A percentile compares a stretch with the other conserved stretches of the same genome.
Evolutionary conservation across 768 basidiomycete species (phyloP).

Genomic region (Xerocomellus dryophilus): DNA sequence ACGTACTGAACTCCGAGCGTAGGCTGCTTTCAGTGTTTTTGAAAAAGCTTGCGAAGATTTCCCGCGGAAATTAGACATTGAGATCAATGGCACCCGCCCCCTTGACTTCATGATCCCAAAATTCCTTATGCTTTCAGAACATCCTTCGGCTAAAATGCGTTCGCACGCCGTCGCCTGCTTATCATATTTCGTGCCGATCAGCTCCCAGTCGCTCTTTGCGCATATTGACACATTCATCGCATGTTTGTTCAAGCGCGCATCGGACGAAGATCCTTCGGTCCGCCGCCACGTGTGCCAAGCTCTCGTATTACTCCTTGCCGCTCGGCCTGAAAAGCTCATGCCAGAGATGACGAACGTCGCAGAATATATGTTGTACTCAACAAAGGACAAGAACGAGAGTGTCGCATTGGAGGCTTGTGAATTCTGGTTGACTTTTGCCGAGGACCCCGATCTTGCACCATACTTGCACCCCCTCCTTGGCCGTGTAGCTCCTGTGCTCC

Average conservation of each 20-base stretch:
- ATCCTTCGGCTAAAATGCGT: conserved; percentile 85
- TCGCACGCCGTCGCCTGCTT: conserved; percentile 91
- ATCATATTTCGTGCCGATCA: conserved; percentile 88
- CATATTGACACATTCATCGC: conserved; percentile 94
- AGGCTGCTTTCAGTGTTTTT: conserved; percentile 92
- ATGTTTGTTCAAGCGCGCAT: conserved; percentile 90
- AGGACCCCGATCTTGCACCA: conserved; percentile 82
- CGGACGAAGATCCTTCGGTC: conserved; percentile 90
- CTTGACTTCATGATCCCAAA: conserved; percentile 97
- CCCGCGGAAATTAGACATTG: conserved; percentile 90
- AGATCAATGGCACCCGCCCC: conserved; percentile 88
- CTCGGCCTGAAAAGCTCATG: conserved; percentile 93
- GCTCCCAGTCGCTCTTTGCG: conserved; percentile 79
- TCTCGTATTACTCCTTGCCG: conserved; percentile 87
- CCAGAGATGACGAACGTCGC: conserved; percentile 95
- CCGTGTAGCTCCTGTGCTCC: conserved; percentile 92
- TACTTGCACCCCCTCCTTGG: conserved; percentile 83
- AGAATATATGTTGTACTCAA: conserved; percentile 98
- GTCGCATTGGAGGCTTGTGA: conserved; percentile 98
- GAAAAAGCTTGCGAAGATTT: conserved; percentile 97
- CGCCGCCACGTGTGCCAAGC: conserved; percentile 95
- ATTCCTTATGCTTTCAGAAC: conserved; percentile 85
- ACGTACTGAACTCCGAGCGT: conserved; percentile 15
- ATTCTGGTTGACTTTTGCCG: conserved; percentile 99
- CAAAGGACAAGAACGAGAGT: conserved; percentile 94